Base-by-base conservation (phyloP, 148 eudicot species). In the Polygonum maritimum region DNA sequence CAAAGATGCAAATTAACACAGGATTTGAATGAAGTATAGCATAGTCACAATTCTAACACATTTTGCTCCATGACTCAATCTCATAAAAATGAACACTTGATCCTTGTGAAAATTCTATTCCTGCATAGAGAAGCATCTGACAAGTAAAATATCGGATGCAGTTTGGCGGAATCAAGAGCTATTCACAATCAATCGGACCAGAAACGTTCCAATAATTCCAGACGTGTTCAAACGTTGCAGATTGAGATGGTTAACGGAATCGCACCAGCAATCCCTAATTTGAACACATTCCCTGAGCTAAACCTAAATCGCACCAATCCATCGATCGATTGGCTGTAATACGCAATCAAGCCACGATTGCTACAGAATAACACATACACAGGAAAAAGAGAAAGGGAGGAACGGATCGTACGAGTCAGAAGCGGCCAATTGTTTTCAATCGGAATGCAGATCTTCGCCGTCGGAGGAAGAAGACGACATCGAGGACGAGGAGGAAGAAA, bases 381-480 rank as follows among this genome's bases (percentile, higher is more conserved):
- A 57, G 11, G 11, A 22, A 22, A 57, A 38, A 36, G 71, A 36
- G 44, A 36, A 36, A 36, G 45, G 35, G 71, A 36, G 71, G 71
- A 67, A 16, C 63, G 71, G 15, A 36, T 67, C 71, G 16, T 67
- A 67, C 71, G 5, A 67, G 38, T 63, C 16, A 63, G 69, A 63
- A 63, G 69, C 69, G 39, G 39, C 12, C 40, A 63, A 33, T 14
- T 63, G 14, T 14, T 31, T 5, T 67, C 45, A 67, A 35, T 67
- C 71, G 60, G 41, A 55, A 36, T 47, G 60, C 2, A 72, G 54
- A 60, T 40, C 78, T 40, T 60, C 78, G 86, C 70, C 45, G 78
- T 67, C 49, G 70, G 44, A 47, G 49, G 84, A 84, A 14, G 87
- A 75, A 70, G 48, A 19, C 26, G 31, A 26, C 31, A 26, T 26